Percentiles rank a stretch among this genome's conserved stretches.
Conservation (phyloP, 106 monocot genomes). For the Dioscorea zingiberensis region DNA sequence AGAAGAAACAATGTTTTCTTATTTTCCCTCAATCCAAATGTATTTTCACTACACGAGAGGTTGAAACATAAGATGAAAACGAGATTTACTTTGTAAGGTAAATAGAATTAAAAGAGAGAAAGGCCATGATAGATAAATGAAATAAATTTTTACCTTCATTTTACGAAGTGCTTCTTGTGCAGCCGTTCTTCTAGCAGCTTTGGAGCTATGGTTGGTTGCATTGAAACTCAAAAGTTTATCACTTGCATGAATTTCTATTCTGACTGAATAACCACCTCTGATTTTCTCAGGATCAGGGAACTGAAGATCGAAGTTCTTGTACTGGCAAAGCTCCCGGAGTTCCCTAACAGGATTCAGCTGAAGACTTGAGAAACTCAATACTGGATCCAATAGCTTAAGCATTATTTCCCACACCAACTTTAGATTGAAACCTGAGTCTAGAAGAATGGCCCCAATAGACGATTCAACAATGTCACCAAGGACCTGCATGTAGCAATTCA, state of each 20-base stretch:
- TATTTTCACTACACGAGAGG: not conserved
- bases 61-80: not conserved
- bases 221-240: slow-evolving; percentile 19
- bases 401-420: slow-evolving; percentile 56
- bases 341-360: slow-evolving; percentile 64
- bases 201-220: slow-evolving; percentile 60
- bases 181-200: slow-evolving; percentile 65
- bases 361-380: slow-evolving; percentile 45
- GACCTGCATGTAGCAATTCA: slow-evolving; percentile 38
- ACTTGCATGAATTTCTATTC: slow-evolving; percentile 39
- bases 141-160: slow-evolving; percentile 57
- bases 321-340: slow-evolving; percentile 86
- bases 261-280: slow-evolving; percentile 30
- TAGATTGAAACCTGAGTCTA: slow-evolving; percentile 81
- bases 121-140: not conserved
- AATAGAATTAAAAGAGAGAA: too few relatives aligned
- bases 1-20: too few relatives aligned
- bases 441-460: slow-evolving; percentile 79
- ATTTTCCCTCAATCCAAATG: not conserved
- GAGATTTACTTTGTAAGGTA: too few relatives aligned
- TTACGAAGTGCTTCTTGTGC: slow-evolving; percentile 58
- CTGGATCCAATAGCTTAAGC: slow-evolving; percentile 47
- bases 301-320: slow-evolving; percentile 24
- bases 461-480: slow-evolving; percentile 97
- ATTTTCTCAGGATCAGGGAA: slow-evolving; percentile 40